Evolutionary conservation across 495 filamentous ascomycete genomes (phyloP).

Genomic region (Neurospora sp.): DNA sequence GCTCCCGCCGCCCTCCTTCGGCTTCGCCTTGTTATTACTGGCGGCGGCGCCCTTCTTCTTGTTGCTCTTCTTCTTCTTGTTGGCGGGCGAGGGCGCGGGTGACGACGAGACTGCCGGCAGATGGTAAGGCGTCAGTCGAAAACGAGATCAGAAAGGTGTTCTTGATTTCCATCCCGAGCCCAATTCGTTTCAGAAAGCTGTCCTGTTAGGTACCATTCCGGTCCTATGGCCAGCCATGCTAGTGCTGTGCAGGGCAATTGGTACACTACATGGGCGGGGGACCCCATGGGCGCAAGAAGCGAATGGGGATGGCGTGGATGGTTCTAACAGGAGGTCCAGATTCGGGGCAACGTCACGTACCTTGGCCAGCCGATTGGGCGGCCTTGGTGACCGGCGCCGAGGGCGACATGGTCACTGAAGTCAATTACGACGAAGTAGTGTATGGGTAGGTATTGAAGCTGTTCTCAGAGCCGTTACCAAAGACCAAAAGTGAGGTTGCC

Average conservation of each 20-base stretch:
- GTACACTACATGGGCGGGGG: not conserved
- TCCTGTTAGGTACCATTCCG: not conserved
- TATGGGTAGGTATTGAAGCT: not conserved
- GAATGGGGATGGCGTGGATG: not conserved
- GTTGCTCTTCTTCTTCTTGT: slow-evolving; percentile 67
- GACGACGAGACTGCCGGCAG: slow-evolving; percentile 1
- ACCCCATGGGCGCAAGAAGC: not conserved
- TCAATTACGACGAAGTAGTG: not conserved
- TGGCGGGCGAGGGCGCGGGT: slow-evolving; percentile 12
- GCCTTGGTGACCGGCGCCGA: slow-evolving; percentile 12
- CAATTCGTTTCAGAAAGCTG: not conserved
- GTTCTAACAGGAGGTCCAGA: not conserved
- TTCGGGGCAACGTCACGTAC: slow-evolving; percentile 9
- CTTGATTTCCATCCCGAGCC: not conserved
- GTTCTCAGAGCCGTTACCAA: not conserved
- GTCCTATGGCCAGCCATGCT: not conserved
- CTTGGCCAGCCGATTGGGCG: slow-evolving; percentile 17
- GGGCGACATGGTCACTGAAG: slow-evolving; percentile 18
- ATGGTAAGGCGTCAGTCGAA: not conserved
- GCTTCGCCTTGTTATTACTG: slow-evolving; percentile 16
- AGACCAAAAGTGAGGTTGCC: not conserved
- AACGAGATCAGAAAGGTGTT: not conserved
- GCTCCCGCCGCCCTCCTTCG: not conserved
- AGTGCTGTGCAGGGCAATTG: not conserved
- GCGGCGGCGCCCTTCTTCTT: slow-evolving; percentile 36